Evolutionary conservation across 2,329 filamentous ascomycete genomes (phyloP), one percentile per base, ranked within the genome.

Genomic region (Fusarium udum): DNA sequence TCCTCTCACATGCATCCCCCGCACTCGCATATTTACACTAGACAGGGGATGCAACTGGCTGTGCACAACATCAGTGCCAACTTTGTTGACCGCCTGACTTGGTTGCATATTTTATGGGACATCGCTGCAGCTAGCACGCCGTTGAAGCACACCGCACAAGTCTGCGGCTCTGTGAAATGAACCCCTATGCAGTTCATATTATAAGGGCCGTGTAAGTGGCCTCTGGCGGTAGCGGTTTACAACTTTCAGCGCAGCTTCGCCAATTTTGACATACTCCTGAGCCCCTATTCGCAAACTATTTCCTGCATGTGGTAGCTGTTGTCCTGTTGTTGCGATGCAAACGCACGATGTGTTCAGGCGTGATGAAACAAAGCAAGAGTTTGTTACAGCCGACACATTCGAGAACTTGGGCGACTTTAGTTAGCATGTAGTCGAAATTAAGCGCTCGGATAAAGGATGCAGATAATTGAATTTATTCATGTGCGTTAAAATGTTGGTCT

Each of bases 41-140:
- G 69, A 53, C 72, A 76, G 66, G 74, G 72, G 42, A 67, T 49
- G 42, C 24, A 64, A 31, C 51, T 64, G 68, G 63, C 55, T 63
- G 61, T 76, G 74, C 69, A 78, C 64, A 78, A 74, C 67, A 70
- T 71, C 58, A 43, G 64, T 68, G 67, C 64, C 66, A 64, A 72
- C 69, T 64, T 73, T 56, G 75, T 77, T 78, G 77, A 79, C 77
- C 78, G 75, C 78, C 73, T 77, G 74, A 72, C 69, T 73, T 75
- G 77, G 62, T 70, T 79, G 78, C 77, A 79, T 79, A 74, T 75
- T 77, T 78, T 79, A 79, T 79, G 77, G 77, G 67, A 79, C 77
- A 37, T 56, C 31, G 64, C 75, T 79, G 78, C 77, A 76, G 72
- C 78, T 78, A 78, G 67, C 64, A 64, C 28, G 53, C 61, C 58